Evolutionary conservation across 495 filamentous ascomycete species (phyloP).

Genomic region (Penicillium manginii): DNA sequence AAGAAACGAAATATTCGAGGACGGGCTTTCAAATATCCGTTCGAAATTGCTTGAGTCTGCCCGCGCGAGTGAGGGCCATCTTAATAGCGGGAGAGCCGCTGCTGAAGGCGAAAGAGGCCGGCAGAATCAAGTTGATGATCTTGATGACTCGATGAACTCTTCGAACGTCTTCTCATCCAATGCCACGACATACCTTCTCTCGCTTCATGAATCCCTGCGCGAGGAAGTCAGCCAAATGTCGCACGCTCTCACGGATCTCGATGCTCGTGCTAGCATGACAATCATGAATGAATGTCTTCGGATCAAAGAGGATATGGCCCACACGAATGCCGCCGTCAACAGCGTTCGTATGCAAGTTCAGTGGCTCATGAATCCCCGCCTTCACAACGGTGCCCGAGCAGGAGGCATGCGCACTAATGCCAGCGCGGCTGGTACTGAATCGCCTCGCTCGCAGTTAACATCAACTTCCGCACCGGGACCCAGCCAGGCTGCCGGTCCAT

Average conservation of each 20-base stretch:
- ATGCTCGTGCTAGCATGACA: constrained; percentile 68
- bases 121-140: constrained; percentile 7
- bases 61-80: constrained; percentile 14
- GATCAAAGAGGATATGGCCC: constrained; percentile 68
- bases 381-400: constrained; percentile 49
- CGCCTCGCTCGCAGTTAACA: constrained; percentile 19
- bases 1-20: constrained; percentile 62
- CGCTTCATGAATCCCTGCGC: constrained; percentile 69
- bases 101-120: constrained; percentile 9
- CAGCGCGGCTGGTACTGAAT: constrained; percentile 15
- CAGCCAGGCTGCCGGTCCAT: constrained; percentile 30
- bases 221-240: constrained; percentile 64
- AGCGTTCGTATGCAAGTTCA: constrained; percentile 69
- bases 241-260: constrained; percentile 62
- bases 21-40: constrained; percentile 54
- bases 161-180: constrained; percentile 38
- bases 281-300: constrained; percentile 70
- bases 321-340: constrained; percentile 65
- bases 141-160: constrained; percentile 22
- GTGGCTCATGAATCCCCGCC: constrained; percentile 66
- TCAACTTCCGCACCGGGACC: constrained; percentile 32
- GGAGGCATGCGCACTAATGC: constrained; percentile 28
- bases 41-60: constrained; percentile 44
- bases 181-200: constrained; percentile 62
- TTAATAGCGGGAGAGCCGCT: constrained; percentile 7